phyloP scores from a whole-genome alignment of 345 rosid species.

The Eucalyptus globulus region DNA sequence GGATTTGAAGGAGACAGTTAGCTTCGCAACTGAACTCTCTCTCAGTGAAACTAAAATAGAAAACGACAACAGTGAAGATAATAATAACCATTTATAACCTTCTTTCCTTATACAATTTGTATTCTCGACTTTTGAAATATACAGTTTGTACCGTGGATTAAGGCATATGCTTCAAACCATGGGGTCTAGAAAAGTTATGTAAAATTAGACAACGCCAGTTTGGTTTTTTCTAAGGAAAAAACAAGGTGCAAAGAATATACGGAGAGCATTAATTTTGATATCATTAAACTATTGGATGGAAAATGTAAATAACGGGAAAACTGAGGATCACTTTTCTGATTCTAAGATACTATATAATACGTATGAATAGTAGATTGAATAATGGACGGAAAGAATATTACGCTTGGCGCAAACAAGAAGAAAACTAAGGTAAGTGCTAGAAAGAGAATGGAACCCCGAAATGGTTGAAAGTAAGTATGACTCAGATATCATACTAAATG shows the following conservation, averaged over 20 bases:
- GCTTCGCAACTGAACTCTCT: not conserved
- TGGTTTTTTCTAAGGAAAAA: not conserved
- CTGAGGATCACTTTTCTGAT: not conserved
- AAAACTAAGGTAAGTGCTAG: not conserved
- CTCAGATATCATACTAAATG: not conserved
- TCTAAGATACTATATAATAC: not conserved
- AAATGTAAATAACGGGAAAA: not conserved
- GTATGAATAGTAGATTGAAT: not conserved
- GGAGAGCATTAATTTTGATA: not conserved
- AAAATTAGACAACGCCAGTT: not conserved
- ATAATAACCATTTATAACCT: not conserved
- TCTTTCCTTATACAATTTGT: not conserved
- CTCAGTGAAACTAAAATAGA: not conserved
- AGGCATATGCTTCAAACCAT: not conserved
- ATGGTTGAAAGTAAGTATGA: not conserved
- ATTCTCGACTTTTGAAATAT: not conserved
- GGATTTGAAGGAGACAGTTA: not conserved
- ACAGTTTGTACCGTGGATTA: not conserved
- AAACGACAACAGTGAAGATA: not conserved
- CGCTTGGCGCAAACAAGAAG: not conserved
- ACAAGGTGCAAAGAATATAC: not conserved
- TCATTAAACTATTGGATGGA: not conserved
- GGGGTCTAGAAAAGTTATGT: not conserved
- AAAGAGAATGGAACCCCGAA: not conserved
- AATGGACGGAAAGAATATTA: not conserved